Evolutionary conservation across 2,329 filamentous ascomycete species (phyloP).

Genomic region (Xylariaceae sp.): DNA sequence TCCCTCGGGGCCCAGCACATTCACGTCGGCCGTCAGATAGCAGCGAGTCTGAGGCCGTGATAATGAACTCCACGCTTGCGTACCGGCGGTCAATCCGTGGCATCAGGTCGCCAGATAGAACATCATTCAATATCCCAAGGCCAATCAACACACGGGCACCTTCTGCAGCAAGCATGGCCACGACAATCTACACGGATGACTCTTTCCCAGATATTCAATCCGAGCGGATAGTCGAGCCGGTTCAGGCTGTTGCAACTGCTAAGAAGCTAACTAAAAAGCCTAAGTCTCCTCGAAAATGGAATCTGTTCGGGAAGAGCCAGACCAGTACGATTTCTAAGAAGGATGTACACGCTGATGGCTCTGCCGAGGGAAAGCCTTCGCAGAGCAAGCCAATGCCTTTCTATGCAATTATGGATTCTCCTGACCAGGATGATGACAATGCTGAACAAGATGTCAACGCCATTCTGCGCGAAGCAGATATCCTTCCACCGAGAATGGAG

Average conservation of each 20-base stretch:
- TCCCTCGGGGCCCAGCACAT: slow-evolving; percentile 39
- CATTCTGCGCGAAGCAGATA: slow-evolving; percentile 50
- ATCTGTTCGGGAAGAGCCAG: slow-evolving; percentile 58
- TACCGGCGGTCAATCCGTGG: slow-evolving; percentile 55
- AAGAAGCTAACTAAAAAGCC: slow-evolving; percentile 57
- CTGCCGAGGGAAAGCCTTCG: slow-evolving; percentile 47
- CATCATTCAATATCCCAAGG: slow-evolving; percentile 48
- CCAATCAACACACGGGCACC: slow-evolving; percentile 52
- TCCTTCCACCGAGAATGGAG: slow-evolving; percentile 24
- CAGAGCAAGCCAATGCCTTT: slow-evolving; percentile 55
- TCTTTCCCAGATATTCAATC: slow-evolving; percentile 44
- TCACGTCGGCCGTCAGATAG: slow-evolving; percentile 52
- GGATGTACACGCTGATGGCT: slow-evolving; percentile 38
- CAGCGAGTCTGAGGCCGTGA: slow-evolving; percentile 51
- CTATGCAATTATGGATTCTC: slow-evolving; percentile 61
- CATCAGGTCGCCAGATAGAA: slow-evolving; percentile 42
- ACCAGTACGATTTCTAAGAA: slow-evolving; percentile 40
- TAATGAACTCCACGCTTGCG: slow-evolving; percentile 51
- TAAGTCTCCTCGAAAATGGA: slow-evolving; percentile 61
- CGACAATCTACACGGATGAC: slow-evolving; percentile 57
- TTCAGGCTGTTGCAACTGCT: slow-evolving; percentile 32
- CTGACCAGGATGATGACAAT: slow-evolving; percentile 45
- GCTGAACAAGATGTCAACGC: slow-evolving; percentile 41
- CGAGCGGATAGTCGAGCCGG: slow-evolving; percentile 33
- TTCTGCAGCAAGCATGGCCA: slow-evolving; percentile 56